These are phyloP conservation scores for Medicago arabica DNA, from an alignment of 306 rosid species.

Conservation along the genomic window DNA sequence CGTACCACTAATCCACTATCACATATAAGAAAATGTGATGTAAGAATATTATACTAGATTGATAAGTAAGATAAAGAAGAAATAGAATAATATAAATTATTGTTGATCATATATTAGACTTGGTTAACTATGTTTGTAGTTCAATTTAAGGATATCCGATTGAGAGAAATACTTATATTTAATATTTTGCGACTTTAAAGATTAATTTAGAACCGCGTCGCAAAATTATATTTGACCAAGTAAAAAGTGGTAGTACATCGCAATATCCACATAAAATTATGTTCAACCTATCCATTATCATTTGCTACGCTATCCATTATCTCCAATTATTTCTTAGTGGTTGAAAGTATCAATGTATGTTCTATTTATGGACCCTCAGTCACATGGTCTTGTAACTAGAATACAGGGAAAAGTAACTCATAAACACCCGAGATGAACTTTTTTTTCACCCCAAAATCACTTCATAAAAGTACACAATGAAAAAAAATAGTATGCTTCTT, in stretches of 20 bases:
- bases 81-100: not conserved
- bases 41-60: not conserved
- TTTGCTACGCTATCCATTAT: not conserved
- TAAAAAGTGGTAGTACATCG: not conserved
- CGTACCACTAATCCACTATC: too few relatives aligned
- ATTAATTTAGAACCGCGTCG: too few relatives aligned
- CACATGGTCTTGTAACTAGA: conserved; percentile 19
- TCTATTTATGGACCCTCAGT: conserved; percentile 14
- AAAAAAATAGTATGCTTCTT: too few relatives aligned
- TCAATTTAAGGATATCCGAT: too few relatives aligned
- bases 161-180: too few relatives aligned
- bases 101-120: not conserved
- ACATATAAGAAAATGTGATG: too few relatives aligned
- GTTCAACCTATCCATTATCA: not conserved
- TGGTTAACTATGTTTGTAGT: too few relatives aligned
- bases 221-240: not conserved
- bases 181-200: too few relatives aligned
- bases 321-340: conserved; percentile 9
- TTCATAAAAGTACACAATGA: not conserved
- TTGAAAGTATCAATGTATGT: not conserved
- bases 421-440: not conserved
- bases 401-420: not conserved
- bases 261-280: not conserved
- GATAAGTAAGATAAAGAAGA: not conserved
- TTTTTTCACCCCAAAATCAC: not conserved